Evolutionary conservation across 495 filamentous ascomycete species (phyloP), one percentile per base, ranked within the genome.

Genomic region (Tetracladium setigerum): DNA sequence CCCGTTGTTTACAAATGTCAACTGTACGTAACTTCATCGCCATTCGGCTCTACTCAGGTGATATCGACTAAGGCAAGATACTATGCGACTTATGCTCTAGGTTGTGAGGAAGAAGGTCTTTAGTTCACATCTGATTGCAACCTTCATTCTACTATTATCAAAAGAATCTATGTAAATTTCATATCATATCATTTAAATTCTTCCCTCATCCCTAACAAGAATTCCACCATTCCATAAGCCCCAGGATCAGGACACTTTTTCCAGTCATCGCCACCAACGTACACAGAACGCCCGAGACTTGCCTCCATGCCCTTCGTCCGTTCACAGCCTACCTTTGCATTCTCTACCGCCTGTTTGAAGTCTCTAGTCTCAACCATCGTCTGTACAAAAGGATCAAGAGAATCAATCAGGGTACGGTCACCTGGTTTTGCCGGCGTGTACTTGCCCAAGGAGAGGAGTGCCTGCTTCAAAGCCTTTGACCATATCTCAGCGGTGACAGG

Each of bases 231-330:
- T 34, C 31, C 31, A 8, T 9, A 8, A 34, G 31, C 31, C 8
- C 31, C 31, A 34, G 31, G 31, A 34, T 34, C 31, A 34, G 31
- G 31, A 8, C 8, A 8, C 31, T 34, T 34, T n/a, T 34, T 34
- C 31, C 31, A 34, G 9, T 9, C n/a, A 8, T 34, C 31, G 9
- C n/a, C 82, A 38, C 87, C 88, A 44, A 96, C 83, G 66, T 96
- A 96, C 14, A 95, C 89, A 11, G 83, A 80, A 49, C 90, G 72
- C 9, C 90, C 90, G 17, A 96, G 65, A 52, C 79, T 89, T 19
- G 90, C 83, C 61, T 77, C 78, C 90, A 96, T 95, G n/a, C 81
- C 83, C 68, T 84, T 91, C 24, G 91, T 95, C 3, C 70, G 73
- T 41, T 89, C 82, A 4, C 87, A 84, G 0, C 80, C 91, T 46